Percentiles rank a stretch among this genome's conserved stretches.
Evolutionary conservation across 2,329 filamentous ascomycete species (phyloP).

Genomic region (Thielaviopsis euricoi): DNA sequence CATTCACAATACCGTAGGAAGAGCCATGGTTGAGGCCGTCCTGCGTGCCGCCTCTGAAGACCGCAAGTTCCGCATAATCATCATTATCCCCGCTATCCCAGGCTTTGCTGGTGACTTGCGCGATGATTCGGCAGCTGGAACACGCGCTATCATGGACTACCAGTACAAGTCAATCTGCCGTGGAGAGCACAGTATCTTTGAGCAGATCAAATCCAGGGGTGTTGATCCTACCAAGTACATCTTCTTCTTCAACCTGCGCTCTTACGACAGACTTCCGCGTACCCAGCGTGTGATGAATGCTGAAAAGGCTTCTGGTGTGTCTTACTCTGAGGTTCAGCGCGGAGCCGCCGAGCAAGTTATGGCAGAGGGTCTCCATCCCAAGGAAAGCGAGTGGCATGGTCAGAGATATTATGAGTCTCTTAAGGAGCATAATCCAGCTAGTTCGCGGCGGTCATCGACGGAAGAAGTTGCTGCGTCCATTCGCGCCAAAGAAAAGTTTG

Average conservation of each 20-base stretch:
- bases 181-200: slow-evolving; percentile 81
- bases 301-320: slow-evolving; percentile 67
- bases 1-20: slow-evolving; percentile 74
- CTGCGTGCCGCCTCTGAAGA: slow-evolving; percentile 65
- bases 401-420: slow-evolving; percentile 7
- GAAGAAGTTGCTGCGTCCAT: slow-evolving; percentile 34
- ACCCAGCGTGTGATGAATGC: slow-evolving; percentile 56
- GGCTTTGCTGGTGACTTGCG: slow-evolving; percentile 87
- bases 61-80: slow-evolving; percentile 79
- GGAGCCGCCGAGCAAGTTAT: slow-evolving; percentile 83
- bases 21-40: slow-evolving; percentile 79
- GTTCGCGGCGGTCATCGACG: slow-evolving; percentile 28
- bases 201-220: slow-evolving; percentile 52
- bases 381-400: slow-evolving; percentile 56
- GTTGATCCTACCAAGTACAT: slow-evolving; percentile 68
- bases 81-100: slow-evolving; percentile 79
- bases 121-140: slow-evolving; percentile 68
- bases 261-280: slow-evolving; percentile 81
- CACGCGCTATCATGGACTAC: slow-evolving; percentile 93
- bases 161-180: slow-evolving; percentile 93
- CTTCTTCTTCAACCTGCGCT: slow-evolving; percentile 85
- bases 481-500: slow-evolving; percentile 20
- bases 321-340: slow-evolving; percentile 72
- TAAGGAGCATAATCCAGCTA: slow-evolving; percentile 19
- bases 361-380: slow-evolving; percentile 35